phyloP scores from a whole-genome alignment of 768 basidiomycete genomes.

The Boletus rex-veris region DNA sequence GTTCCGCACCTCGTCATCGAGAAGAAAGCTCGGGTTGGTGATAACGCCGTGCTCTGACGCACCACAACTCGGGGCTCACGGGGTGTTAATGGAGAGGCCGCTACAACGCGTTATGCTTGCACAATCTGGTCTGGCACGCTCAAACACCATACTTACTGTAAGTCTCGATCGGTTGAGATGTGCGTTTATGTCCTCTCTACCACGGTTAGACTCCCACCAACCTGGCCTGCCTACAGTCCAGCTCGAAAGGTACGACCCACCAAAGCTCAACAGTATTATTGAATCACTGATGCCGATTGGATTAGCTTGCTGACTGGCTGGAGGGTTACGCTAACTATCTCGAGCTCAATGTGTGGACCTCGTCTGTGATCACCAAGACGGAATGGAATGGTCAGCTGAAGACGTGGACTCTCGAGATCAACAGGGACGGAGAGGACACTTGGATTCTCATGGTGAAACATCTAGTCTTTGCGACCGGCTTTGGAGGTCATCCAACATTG shows the following conservation, averaged over 20 bases:
- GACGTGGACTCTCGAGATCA: constrained; percentile 46
- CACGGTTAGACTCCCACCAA: constrained; percentile 44
- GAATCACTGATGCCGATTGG: background rate
- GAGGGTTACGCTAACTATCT: constrained; percentile 57
- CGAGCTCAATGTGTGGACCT: constrained; percentile 64
- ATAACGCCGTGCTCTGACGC: constrained; percentile 23
- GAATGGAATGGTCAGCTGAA: constrained; percentile 36
- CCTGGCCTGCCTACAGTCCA: constrained; percentile 52
- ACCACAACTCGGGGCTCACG: background rate
- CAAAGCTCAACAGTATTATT: background rate
- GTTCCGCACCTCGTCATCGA: constrained; percentile 56
- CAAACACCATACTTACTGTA: constrained; percentile 55
- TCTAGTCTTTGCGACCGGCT: constrained; percentile 55
- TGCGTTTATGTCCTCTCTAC: background rate
- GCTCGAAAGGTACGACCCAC: constrained; percentile 41
- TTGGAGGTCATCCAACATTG: constrained; percentile 41
- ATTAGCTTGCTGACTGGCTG: constrained; percentile 60
- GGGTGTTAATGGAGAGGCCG: constrained; percentile 47
- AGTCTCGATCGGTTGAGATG: constrained; percentile 14
- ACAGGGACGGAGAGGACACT: constrained; percentile 30
- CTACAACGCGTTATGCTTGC: constrained; percentile 56
- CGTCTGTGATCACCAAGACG: constrained; percentile 40
- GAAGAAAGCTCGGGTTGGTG: constrained; percentile 48
- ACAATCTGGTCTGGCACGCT: constrained; percentile 50
- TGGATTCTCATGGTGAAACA: constrained; percentile 44